phyloP scores from a whole-genome alignment of 1,284 basidiomycete species.

The Leccinum colubrinum region DNA sequence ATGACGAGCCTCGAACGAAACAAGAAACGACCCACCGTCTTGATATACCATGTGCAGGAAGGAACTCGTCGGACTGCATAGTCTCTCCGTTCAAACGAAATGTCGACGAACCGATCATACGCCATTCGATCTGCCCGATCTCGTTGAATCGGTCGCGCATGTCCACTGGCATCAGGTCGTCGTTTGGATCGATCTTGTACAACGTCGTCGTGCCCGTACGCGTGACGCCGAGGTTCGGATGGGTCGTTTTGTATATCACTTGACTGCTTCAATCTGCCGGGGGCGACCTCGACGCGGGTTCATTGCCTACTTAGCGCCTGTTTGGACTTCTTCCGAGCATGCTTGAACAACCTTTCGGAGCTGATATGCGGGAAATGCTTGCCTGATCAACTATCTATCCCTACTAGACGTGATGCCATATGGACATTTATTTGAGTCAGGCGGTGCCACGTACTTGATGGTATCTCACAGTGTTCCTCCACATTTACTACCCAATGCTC shows the following conservation, averaged over 20 bases:
- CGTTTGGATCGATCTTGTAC: conserved; percentile 25
- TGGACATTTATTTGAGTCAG: no score
- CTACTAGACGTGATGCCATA: no score
- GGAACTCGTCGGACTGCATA: conserved; percentile 25
- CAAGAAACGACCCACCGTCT: conserved; percentile 20
- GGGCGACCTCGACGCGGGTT: no score
- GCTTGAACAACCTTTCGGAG: no score
- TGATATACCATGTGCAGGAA: conserved; percentile 25
- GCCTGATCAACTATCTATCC: no score
- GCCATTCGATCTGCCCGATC: conserved; percentile 30
- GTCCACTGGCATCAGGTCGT: conserved; percentile 16
- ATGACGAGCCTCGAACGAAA: neutral
- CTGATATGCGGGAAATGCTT: no score
- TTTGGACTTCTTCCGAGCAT: no score
- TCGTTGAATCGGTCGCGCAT: conserved; percentile 29
- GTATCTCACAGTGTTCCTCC: no score
- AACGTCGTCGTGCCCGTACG: conserved; percentile 22
- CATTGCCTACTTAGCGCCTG: no score
- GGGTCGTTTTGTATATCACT: conserved; percentile 31
- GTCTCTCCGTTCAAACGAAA: conserved; percentile 19
- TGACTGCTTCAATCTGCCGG: conserved; percentile 15
- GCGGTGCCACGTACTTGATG: no score
- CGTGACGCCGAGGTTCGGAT: conserved; percentile 10
- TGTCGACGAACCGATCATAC: conserved; percentile 19
- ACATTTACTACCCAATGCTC: no score